Evolutionary conservation across 352 stramenopile genomes (phyloP).

Genomic region (Phytophthora sansomeana): DNA sequence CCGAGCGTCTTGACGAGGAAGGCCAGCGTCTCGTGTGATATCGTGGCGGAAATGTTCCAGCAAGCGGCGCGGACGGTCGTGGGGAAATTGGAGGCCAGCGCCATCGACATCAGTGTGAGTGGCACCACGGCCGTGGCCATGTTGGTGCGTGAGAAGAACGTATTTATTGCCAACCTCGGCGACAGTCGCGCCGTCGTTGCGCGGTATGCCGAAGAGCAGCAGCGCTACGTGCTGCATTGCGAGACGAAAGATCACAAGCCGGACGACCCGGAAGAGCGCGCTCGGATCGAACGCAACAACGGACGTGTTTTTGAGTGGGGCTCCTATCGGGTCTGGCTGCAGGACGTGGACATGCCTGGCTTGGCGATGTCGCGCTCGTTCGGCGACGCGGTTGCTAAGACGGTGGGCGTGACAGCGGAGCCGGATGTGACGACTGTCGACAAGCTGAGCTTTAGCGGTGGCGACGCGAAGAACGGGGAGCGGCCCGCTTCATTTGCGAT

Average conservation of each 20-base stretch:
- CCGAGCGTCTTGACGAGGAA: slow-evolving; percentile 2
- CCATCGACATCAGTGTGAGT: slow-evolving; percentile 81
- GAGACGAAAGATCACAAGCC: slow-evolving; percentile 88
- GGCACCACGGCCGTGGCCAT: slow-evolving; percentile 77
- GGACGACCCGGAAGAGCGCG: slow-evolving; percentile 65
- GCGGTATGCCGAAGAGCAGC: slow-evolving; percentile 39
- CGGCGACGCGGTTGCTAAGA: slow-evolving; percentile 82
- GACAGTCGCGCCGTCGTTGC: slow-evolving; percentile 78
- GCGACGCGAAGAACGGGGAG: slow-evolving; percentile 18
- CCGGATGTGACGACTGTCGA: slow-evolving; percentile 69
- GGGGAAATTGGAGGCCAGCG: slow-evolving; percentile 49
- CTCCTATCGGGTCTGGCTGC: slow-evolving; percentile 81
- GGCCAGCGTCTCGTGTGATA: slow-evolving; percentile 45
- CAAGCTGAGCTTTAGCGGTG: slow-evolving; percentile 35
- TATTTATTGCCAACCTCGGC: slow-evolving; percentile 80
- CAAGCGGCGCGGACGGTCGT: slow-evolving; percentile 48
- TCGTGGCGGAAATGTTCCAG: slow-evolving; percentile 64
- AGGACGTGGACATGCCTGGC: slow-evolving; percentile 87
- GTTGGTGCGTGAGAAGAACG: slow-evolving; percentile 62
- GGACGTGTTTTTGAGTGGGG: slow-evolving; percentile 88
- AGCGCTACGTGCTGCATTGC: slow-evolving; percentile 59
- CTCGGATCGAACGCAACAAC: slow-evolving; percentile 73
- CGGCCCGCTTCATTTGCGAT: slow-evolving; percentile 63
- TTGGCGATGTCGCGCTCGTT: slow-evolving; percentile 88
- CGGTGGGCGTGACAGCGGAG: slow-evolving; percentile 76